phyloP scores from a whole-genome alignment of 768 basidiomycete species.

The Lentinula raphanica region DNA sequence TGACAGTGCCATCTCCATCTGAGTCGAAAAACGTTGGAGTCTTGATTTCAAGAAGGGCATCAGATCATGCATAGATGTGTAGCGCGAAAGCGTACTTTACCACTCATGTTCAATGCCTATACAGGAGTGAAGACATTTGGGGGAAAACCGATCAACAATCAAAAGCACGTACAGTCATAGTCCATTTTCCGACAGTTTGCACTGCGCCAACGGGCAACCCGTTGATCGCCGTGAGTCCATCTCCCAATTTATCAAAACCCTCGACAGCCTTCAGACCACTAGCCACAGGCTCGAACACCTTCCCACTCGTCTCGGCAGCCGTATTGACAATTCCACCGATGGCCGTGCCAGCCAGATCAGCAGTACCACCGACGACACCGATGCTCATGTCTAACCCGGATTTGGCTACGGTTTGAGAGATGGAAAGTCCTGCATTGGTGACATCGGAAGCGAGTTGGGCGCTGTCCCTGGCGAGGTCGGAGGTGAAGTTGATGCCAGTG shows the following conservation, averaged over 20 bases:
- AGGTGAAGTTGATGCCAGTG: slow-evolving; percentile 3
- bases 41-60: not conserved
- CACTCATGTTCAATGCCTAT: slow-evolving; percentile 16
- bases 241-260: slow-evolving; percentile 13
- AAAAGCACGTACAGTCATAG: slow-evolving; percentile 6
- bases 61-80: not conserved
- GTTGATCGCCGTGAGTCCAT: slow-evolving; percentile 18
- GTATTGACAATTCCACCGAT: slow-evolving; percentile 15
- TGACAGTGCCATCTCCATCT: slow-evolving; percentile 19
- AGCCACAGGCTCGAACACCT: slow-evolving; percentile 19
- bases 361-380: slow-evolving; percentile 28
- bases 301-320: slow-evolving; percentile 18
- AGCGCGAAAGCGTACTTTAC: slow-evolving; percentile 8
- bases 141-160: too few species aligned
- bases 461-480: slow-evolving; percentile 6
- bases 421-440: slow-evolving; percentile 10
- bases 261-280: slow-evolving; percentile 18
- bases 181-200: slow-evolving; percentile 13
- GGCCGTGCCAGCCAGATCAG: slow-evolving; percentile 15
- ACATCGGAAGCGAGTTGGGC: slow-evolving; percentile 10
- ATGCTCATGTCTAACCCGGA: slow-evolving; percentile 19
- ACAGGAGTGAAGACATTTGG: not conserved
- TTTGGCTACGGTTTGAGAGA: slow-evolving; percentile 14
- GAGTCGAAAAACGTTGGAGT: slow-evolving; percentile 21
- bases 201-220: slow-evolving; percentile 19